These are phyloP conservation scores for Pilasporangium apinafurcum DNA, from an alignment of 352 stramenopile genomes.

Conservation along the genomic window DNA sequence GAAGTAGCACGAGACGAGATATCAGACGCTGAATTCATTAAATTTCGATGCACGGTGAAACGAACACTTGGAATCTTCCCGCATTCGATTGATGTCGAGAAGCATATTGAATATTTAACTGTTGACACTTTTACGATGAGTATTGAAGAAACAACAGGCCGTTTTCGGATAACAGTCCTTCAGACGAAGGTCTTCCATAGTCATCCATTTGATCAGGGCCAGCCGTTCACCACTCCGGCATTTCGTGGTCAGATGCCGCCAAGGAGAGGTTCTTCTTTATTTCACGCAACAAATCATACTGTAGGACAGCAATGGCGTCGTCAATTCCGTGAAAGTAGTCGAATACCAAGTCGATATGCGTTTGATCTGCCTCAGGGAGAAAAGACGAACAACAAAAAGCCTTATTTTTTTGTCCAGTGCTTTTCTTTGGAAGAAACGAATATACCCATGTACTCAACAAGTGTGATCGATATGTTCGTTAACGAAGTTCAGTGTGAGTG, in stretches of 20 bases:
- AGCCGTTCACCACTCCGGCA: background rate
- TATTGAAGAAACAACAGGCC: slow-evolving; percentile 35
- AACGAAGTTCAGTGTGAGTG: slow-evolving; percentile 39
- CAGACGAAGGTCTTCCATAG: slow-evolving; percentile 36
- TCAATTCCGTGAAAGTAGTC: slow-evolving; percentile 2
- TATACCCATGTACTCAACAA: slow-evolving; percentile 27
- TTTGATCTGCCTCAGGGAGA: background rate
- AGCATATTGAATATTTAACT: slow-evolving; percentile 47
- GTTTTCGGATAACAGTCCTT: slow-evolving; percentile 47
- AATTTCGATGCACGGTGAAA: slow-evolving; percentile 64
- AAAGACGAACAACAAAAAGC: slow-evolving; percentile 1
- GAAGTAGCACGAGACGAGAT: slow-evolving; percentile 31
- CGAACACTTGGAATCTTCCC: slow-evolving; percentile 43
- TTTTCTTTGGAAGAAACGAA: slow-evolving; percentile 71
- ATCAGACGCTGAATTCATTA: slow-evolving; percentile 26
- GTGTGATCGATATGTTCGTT: slow-evolving; percentile 64
- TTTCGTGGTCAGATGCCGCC: slow-evolving; percentile 10
- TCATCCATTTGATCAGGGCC: slow-evolving; percentile 5
- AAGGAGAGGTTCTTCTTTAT: background rate
- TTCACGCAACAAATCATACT: no score
- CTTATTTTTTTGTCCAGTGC: slow-evolving; percentile 41
- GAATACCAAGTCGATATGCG: background rate
- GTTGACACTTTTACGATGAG: slow-evolving; percentile 59
- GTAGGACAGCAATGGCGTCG: no score
- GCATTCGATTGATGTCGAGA: slow-evolving; percentile 16